Evolutionary conservation across 1,284 basidiomycete species (phyloP).

Genomic region (Ustilago curta): DNA sequence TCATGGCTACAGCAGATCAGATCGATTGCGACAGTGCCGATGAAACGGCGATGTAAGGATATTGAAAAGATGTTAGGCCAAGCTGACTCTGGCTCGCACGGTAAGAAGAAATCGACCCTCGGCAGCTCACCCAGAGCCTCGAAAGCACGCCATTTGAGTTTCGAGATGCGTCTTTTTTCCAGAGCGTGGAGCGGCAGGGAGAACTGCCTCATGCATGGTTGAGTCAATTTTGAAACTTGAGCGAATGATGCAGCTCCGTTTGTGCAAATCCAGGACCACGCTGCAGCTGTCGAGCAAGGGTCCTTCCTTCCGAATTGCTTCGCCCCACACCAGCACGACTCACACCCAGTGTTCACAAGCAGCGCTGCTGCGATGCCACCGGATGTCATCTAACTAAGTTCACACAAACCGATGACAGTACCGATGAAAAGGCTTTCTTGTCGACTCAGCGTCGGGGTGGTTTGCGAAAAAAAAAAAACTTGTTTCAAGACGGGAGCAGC

Average conservation of each 20-base stretch:
- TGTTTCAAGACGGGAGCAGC: background rate
- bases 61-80: background rate
- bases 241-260: conserved; percentile 20
- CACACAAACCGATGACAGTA: too few relatives aligned
- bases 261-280: background rate
- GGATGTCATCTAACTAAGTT: too few relatives aligned
- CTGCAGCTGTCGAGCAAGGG: conserved; percentile 1
- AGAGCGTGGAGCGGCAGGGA: background rate
- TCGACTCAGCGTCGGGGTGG: background rate
- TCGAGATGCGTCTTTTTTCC: conserved; percentile 11
- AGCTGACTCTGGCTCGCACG: conserved; percentile 7
- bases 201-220: conserved; percentile 32
- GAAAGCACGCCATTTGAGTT: conserved; percentile 30
- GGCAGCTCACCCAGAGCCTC: background rate
- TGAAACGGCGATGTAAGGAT: background rate
- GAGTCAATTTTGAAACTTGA: conserved; percentile 14
- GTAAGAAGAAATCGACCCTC: conserved; percentile 6
- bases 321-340: background rate
- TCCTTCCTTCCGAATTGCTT: background rate
- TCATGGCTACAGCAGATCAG: background rate
- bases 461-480: too few relatives aligned
- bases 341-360: background rate
- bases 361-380: background rate
- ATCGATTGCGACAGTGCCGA: conserved; percentile 14
- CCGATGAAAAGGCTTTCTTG: background rate